A percentile compares a stretch with the other conserved stretches of the same genome.
Conservation (phyloP, 2,329 filamentous ascomycete species). For the Sporothrix brunneoviolacea region DNA sequence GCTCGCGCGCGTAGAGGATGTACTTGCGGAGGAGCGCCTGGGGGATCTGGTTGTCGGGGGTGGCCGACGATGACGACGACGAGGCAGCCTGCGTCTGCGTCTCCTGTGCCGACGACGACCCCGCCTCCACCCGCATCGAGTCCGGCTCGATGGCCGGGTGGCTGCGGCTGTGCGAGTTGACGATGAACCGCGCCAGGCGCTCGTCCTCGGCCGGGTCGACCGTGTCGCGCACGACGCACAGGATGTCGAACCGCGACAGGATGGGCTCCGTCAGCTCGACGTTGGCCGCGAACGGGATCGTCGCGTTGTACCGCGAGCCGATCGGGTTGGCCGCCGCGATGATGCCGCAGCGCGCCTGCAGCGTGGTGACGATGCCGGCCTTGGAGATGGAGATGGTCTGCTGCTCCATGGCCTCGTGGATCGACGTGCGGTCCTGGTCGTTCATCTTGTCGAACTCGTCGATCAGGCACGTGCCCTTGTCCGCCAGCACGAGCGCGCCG, state of each 20-base stretch:
- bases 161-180: constrained; percentile 86
- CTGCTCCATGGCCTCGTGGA: constrained; percentile 99
- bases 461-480: constrained; percentile 90
- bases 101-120: constrained; percentile 35
- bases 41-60: constrained; percentile 65
- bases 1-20: constrained; percentile 88
- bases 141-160: constrained; percentile 43
- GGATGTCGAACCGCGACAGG: constrained; percentile 92
- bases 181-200: constrained; percentile 86
- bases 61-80: constrained; percentile 18
- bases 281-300: constrained; percentile 90
- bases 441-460: constrained; percentile 99
- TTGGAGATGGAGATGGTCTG: constrained; percentile 99
- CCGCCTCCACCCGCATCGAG: constrained; percentile 57
- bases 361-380: constrained; percentile 93
- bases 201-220: constrained; percentile 92
- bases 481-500: constrained; percentile 88
- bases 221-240: constrained; percentile 92
- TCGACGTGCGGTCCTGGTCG: constrained; percentile 94
- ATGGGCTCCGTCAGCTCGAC: constrained; percentile 97
- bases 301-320: constrained; percentile 92
- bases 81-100: constrained; percentile 26
- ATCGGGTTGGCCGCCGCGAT: constrained; percentile 96
- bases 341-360: constrained; percentile 92
- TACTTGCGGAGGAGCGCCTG: constrained; percentile 93